These are phyloP conservation scores for Waitea zeae DNA, from an alignment of 1,284 basidiomycete species.

Conservation along the genomic window DNA sequence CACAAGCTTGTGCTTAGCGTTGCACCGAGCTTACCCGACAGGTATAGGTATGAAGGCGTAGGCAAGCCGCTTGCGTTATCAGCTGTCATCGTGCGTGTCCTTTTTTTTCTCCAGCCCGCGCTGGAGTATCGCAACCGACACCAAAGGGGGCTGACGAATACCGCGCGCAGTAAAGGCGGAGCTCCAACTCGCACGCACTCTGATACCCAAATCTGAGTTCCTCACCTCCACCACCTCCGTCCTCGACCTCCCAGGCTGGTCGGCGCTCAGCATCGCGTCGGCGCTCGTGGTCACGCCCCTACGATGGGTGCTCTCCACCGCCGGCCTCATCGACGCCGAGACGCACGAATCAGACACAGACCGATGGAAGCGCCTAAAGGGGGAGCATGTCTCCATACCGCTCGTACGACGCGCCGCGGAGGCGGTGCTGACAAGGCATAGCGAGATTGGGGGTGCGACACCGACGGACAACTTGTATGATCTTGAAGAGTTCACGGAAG, in stretches of 20 bases:
- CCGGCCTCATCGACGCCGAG: too few relatives aligned
- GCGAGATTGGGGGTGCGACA: background rate
- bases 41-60: constrained; percentile 44
- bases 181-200: constrained; percentile 25
- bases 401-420: constrained; percentile 54
- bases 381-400: constrained; percentile 60
- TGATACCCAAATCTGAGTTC: constrained; percentile 42
- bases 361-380: constrained; percentile 50
- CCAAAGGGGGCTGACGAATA: too few relatives aligned
- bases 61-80: constrained; percentile 74
- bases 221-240: constrained; percentile 41
- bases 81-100: constrained; percentile 60
- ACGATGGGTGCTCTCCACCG: constrained; percentile 75
- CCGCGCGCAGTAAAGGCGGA: constrained; percentile 57
- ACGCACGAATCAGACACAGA: constrained; percentile 25
- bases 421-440: constrained; percentile 11
- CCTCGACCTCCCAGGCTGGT: constrained; percentile 43
- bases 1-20: constrained; percentile 53
- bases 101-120: too few relatives aligned
- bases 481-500: constrained; percentile 34
- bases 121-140: too few relatives aligned
- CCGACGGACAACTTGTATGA: constrained; percentile 5
- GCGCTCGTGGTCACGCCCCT: constrained; percentile 64
- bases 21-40: constrained; percentile 38
- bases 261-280: constrained; percentile 53